A percentile compares a stretch with the other conserved stretches of the same genome.
These are phyloP conservation scores for Hymenoscyphus salicellus DNA, from an alignment of 2,329 filamentous ascomycete genomes.

Conservation along the genomic window DNA sequence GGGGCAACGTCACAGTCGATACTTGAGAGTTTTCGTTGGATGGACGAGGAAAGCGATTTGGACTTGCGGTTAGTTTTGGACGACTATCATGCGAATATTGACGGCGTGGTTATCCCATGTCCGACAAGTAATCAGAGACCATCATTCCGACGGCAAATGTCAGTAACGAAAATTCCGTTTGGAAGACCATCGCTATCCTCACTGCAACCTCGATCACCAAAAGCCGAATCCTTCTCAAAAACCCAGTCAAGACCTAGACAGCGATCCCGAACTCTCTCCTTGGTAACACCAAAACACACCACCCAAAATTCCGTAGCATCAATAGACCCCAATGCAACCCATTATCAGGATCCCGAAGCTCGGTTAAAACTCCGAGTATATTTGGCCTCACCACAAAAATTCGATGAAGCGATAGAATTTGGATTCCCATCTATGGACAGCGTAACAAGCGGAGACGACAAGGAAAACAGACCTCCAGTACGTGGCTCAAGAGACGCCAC, in stretches of 20 bases:
- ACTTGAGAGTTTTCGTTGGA: slow-evolving; percentile 67
- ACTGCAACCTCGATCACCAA: slow-evolving; percentile 34
- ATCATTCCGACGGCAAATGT: slow-evolving; percentile 69
- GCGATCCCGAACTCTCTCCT: slow-evolving; percentile 54
- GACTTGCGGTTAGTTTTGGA: slow-evolving; percentile 66
- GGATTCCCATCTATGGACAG: slow-evolving; percentile 71
- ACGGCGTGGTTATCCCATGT: slow-evolving; percentile 48
- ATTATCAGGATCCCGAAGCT: slow-evolving; percentile 89
- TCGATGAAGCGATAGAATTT: slow-evolving; percentile 92
- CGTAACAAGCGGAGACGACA: slow-evolving; percentile 36
- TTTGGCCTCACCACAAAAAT: slow-evolving; percentile 86
- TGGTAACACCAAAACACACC: slow-evolving; percentile 47
- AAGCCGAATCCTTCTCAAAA: slow-evolving; percentile 29
- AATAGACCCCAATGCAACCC: slow-evolving; percentile 70
- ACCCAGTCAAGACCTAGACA: slow-evolving; percentile 30
- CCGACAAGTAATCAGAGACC: slow-evolving; percentile 49
- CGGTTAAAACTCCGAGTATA: slow-evolving; percentile 82
- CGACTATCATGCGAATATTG: slow-evolving; percentile 65
- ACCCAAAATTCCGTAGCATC: slow-evolving; percentile 45
- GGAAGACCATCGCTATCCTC: slow-evolving; percentile 48
- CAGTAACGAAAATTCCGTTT: slow-evolving; percentile 65
- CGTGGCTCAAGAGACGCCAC: slow-evolving; percentile 27
- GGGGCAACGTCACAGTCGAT: slow-evolving; percentile 16
- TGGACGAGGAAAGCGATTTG: slow-evolving; percentile 69
- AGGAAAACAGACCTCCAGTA: slow-evolving; percentile 32